Percentiles rank a stretch among this genome's conserved stretches.
These are phyloP conservation scores for Silene conica DNA, from an alignment of 148 eudicot species.

Conservation along the genomic window DNA sequence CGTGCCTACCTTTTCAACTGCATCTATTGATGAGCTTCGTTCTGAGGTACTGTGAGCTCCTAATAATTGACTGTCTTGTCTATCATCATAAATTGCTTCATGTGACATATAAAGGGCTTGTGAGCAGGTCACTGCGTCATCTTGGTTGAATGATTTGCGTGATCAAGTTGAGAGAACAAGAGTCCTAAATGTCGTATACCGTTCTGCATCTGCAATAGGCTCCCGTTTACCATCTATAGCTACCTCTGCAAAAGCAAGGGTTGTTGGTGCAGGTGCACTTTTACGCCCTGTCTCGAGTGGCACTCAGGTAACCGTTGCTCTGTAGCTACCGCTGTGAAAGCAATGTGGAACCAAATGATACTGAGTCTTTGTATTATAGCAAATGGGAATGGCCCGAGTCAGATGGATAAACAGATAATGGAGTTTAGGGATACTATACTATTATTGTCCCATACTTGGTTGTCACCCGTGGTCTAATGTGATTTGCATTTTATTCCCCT, in stretches of 20 bases:
- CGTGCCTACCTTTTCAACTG: constrained; percentile 89
- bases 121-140: constrained; percentile 84
- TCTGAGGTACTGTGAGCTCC: constrained; percentile 59
- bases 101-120: constrained; percentile 8
- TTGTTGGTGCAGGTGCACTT: constrained; percentile 89
- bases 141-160: constrained; percentile 92
- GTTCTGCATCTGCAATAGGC: constrained; percentile 90
- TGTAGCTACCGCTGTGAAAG: no score
- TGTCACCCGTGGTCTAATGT: neutral
- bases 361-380: no score
- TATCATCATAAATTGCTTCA: constrained; percentile 1
- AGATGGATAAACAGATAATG: no score
- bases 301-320: constrained; percentile 69
- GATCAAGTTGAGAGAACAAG: constrained; percentile 88
- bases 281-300: constrained; percentile 81
- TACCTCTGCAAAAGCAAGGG: constrained; percentile 75
- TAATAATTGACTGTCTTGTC: neutral
- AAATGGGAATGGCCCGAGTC: no score
- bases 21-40: constrained; percentile 92
- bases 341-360: no score
- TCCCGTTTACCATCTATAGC: constrained; percentile 92
- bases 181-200: constrained; percentile 78
- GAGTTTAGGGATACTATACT: neutral
- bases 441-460: neutral
- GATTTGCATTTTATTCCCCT: neutral